Conservation (phyloP, 805 yeast genomes). For the Blastobotrys peoriensis region DNA sequence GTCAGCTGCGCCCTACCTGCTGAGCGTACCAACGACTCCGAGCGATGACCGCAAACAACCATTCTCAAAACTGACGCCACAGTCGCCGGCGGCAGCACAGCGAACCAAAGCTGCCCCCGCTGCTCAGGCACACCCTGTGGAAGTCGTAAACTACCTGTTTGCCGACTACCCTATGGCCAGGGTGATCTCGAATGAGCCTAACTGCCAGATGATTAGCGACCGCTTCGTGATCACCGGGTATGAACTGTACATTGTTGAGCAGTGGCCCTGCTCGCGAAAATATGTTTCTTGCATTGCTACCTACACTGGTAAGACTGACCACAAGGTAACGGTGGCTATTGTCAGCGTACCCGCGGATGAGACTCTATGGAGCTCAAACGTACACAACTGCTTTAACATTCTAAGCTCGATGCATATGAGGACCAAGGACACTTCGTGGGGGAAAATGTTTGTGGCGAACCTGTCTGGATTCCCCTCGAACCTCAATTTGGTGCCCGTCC, state of each 20-base stretch:
- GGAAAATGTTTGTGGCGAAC: conserved; percentile 71
- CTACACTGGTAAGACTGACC: conserved; percentile 77
- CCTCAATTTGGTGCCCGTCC: conserved; percentile 63
- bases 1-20: no score
- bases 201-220: conserved; percentile 32
- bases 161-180: conserved; percentile 26
- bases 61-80: no score
- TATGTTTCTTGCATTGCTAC: conserved; percentile 66
- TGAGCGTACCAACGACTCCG: no score
- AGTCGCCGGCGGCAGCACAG: no score
- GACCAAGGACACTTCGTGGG: conserved; percentile 56
- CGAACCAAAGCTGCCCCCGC: no score
- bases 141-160: conserved; percentile 23
- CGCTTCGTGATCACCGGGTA: conserved; percentile 58
- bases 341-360: conserved; percentile 46
- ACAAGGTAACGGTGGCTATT: conserved; percentile 54
- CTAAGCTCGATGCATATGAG: conserved; percentile 60
- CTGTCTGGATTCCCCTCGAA: conserved; percentile 74
- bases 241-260: conserved; percentile 89
- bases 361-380: conserved; percentile 43
- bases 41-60: no score
- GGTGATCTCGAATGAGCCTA: conserved; percentile 22
- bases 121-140: no score
- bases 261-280: conserved; percentile 78
- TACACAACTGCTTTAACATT: conserved; percentile 60